Conservation (phyloP, 1,284 basidiomycete species). For the Cystobasidium pallidum region DNA sequence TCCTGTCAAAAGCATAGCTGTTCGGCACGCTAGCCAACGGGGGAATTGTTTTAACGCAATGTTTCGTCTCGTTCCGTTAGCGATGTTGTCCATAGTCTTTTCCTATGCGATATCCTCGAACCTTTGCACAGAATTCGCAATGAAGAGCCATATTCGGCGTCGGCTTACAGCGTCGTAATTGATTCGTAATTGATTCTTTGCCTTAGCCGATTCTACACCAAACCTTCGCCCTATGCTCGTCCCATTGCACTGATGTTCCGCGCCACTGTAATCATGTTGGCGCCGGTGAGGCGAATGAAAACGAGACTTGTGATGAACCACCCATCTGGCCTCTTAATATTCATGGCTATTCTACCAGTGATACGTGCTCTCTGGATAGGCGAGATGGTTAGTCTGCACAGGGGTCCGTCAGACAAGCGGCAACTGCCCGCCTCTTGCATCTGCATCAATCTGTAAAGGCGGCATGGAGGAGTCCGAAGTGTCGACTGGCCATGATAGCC, state of each 20-base stretch:
- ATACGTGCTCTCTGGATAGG: no score
- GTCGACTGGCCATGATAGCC: neutral
- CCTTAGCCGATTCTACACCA: no score
- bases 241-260: no score
- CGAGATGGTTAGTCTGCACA: neutral
- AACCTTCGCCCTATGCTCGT: no score
- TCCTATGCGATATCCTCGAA: neutral
- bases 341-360: no score
- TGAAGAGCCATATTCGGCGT: neutral
- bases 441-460: neutral
- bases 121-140: neutral
- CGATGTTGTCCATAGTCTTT: constrained; percentile 2
- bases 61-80: neutral
- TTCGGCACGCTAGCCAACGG: neutral
- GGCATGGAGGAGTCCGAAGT: neutral
- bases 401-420: neutral
- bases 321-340: no score
- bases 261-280: no score
- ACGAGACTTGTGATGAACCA: no score
- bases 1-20: constrained; percentile 7
- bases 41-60: neutral
- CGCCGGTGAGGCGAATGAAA: no score
- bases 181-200: no score
- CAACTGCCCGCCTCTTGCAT: neutral
- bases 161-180: no score